Evolutionary conservation across 108 stramenopile species (phyloP).

Genomic region (Pseudonitzschia multiseries): DNA sequence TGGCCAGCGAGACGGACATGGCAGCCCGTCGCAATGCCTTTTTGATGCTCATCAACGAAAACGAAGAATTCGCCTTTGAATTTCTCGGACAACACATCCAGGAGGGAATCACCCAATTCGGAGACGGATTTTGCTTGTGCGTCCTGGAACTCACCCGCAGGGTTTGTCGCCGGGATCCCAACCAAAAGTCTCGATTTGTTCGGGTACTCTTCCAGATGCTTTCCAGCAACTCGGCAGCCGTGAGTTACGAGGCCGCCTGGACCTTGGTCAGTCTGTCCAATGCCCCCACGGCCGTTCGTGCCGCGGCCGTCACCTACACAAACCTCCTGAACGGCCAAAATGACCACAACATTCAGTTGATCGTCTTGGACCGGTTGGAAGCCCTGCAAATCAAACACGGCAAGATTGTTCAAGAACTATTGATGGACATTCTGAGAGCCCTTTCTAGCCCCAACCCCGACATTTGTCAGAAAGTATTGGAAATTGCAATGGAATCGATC

Average conservation of each 20-base stretch:
- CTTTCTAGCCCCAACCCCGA: constrained; percentile 94
- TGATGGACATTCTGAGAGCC: constrained; percentile 97
- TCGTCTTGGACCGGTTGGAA: constrained; percentile 94
- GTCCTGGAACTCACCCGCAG: constrained; percentile 96
- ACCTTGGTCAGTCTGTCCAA: constrained; percentile 95
- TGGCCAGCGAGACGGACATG: constrained; percentile 88
- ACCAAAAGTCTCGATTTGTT: constrained; percentile 97
- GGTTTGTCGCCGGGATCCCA: constrained; percentile 95
- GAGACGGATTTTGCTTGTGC: constrained; percentile 95
- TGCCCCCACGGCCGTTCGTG: constrained; percentile 97
- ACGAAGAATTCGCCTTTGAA: constrained; percentile 94
- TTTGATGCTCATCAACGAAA: constrained; percentile 97
- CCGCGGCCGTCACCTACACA: constrained; percentile 96
- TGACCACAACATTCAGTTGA: constrained; percentile 99
- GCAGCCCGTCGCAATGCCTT: constrained; percentile 97
- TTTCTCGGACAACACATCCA: constrained; percentile 95
- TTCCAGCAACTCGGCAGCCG: constrained; percentile 87
- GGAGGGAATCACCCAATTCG: constrained; percentile 82
- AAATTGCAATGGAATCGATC: constrained; percentile 94
- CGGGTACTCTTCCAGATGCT: constrained; percentile 94
- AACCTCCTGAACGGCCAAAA: constrained; percentile 90
- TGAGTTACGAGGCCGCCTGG: constrained; percentile 99
- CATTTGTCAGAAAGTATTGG: constrained; percentile 96
- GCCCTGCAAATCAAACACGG: constrained; percentile 89
- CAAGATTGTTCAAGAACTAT: constrained; percentile 95